Conservation (phyloP, 1,284 basidiomycete genomes). For the Ganoderma meredithae region DNA sequence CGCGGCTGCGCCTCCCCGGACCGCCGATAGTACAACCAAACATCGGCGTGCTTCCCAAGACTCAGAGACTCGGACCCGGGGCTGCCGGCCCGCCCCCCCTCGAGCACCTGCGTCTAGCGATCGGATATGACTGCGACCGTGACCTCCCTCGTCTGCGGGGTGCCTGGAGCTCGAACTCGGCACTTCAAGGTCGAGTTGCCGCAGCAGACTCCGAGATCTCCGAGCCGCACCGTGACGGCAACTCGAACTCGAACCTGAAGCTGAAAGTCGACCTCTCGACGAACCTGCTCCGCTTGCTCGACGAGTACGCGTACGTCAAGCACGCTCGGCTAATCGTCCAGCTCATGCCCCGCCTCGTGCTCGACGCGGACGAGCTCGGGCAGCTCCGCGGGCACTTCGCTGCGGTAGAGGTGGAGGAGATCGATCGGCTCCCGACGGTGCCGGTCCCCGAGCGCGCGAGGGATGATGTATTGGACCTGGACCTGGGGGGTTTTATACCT, state of each 20-base stretch:
- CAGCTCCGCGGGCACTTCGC: background rate
- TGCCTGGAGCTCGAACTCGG: background rate
- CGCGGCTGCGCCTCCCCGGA: background rate
- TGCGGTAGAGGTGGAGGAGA: background rate
- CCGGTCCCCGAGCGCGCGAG: background rate
- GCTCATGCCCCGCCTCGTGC: background rate
- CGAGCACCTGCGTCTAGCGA: background rate
- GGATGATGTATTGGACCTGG: background rate
- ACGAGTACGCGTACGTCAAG: background rate
- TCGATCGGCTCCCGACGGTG: background rate
- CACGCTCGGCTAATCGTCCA: background rate
- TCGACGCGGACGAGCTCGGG: background rate
- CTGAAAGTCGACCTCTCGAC: background rate
- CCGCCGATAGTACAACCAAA: background rate
- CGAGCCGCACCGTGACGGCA: background rate
- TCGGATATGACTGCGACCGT: background rate
- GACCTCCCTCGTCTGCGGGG: background rate
- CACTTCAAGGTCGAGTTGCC: background rate
- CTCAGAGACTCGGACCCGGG: background rate
- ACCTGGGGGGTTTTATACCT: background rate
- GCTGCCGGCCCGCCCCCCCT: background rate
- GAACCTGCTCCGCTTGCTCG: background rate
- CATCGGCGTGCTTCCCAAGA: background rate
- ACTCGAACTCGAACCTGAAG: background rate
- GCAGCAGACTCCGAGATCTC: background rate